Evolutionary conservation across 2,329 filamentous ascomycete species (phyloP), one percentile per base, ranked within the genome.

Genomic region (Penicillium corylophilum): DNA sequence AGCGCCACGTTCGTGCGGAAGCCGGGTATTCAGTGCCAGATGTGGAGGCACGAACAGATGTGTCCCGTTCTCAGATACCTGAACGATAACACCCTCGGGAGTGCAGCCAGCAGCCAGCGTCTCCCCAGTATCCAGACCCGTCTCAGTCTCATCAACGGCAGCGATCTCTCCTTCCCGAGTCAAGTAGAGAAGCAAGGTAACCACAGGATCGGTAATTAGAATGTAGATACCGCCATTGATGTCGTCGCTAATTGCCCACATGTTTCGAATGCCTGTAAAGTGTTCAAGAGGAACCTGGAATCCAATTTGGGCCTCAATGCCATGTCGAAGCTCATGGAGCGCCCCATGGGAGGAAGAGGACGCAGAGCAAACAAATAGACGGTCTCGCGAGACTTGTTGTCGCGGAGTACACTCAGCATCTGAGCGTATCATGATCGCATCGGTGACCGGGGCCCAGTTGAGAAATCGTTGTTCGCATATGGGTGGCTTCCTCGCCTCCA

Each of bases 251-350:
- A 79, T 64, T 29, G 70, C 67, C 76, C 76, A 79, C 56, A 79
- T 64, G 31, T 71, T 69, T 42, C 71, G 62, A 4, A 77, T 68
- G 36, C 69, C 70, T 12, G 65, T 64, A 5, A 74, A 56, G 50
- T 75, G 72, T 44, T 74, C 73, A 33, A 74, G 61, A 13, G 70
- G 64, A 46, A 74, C 69, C 2, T 70, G 64, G 43, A 71, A 63
- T 10, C 81, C 83, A 57, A 89, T 82, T 50, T 81, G 83, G 16
- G 87, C 89, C 62, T 88, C 83, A 24, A 89, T 72, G 4, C 89
- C 89, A 67, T 84, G 78, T 55, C 87, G 81, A 55, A 89, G 77
- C 63, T 93, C 87, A 3, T 83, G 82, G 22, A 93, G 74, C 7
- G 81, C 79, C 9, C 87, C 87, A 26, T 78, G 79, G 1, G 74